phyloP scores from a whole-genome alignment of 2,329 filamentous ascomycete species.

The Akanthomyces uredinophilus region DNA sequence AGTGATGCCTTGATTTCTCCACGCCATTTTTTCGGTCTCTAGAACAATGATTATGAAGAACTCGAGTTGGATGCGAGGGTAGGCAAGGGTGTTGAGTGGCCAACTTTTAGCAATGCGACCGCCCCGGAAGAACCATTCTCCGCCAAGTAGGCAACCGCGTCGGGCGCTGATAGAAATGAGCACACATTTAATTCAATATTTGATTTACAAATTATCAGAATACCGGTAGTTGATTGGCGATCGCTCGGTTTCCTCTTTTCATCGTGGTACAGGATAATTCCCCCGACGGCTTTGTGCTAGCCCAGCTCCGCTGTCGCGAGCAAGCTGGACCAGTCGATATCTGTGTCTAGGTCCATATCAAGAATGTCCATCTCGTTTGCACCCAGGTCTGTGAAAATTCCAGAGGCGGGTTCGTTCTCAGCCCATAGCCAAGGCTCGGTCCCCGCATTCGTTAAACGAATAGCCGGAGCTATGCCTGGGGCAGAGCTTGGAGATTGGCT shows the following conservation, averaged over 20 bases:
- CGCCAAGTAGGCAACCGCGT: not conserved
- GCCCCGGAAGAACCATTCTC: constrained; percentile 10
- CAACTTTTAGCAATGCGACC: constrained; percentile 7
- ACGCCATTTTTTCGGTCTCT: constrained; percentile 48
- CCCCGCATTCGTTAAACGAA: constrained; percentile 8
- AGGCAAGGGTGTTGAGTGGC: not conserved
- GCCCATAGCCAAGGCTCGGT: constrained; percentile 31
- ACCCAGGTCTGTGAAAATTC: constrained; percentile 19
- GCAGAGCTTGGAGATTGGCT: not conserved
- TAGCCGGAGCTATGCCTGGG: not conserved
- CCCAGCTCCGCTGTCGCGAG: not conserved
- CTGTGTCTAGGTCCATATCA: constrained; percentile 25
- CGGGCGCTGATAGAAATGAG: not conserved
- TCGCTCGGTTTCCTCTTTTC: not conserved
- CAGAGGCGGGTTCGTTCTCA: constrained; percentile 22
- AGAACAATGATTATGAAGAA: not conserved
- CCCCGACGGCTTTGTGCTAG: not conserved
- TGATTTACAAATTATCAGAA: not conserved
- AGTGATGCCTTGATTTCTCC: constrained; percentile 78
- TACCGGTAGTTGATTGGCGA: not conserved
- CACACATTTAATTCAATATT: not conserved
- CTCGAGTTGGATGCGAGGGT: not conserved
- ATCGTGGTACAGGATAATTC: not conserved
- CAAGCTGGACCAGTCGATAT: constrained; percentile 18
- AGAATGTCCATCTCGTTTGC: constrained; percentile 18